Base-by-base conservation (phyloP, 768 basidiomycete genomes). In the Trichaptum fuscoviolaceum region DNA sequence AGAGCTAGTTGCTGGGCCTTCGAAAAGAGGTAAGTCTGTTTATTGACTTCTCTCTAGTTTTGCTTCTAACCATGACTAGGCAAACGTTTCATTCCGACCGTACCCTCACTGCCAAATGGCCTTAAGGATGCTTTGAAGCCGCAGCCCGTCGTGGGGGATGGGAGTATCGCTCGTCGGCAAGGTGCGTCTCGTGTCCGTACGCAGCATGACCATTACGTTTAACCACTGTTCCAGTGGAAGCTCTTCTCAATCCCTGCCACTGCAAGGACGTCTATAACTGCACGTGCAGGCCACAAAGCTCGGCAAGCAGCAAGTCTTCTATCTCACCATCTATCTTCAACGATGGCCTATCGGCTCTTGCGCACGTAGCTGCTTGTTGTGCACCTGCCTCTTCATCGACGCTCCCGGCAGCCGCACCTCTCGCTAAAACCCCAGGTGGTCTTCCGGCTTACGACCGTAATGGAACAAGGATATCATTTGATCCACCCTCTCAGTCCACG, bases 41-140 rank as follows among this genome's bases (percentile, higher is more conserved):
- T 61, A 27, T 25, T 15, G n/a, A 20, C 0, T 26, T 23, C 42
- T 52, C 5, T 23, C 7, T 61, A 9, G 2, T 20, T 35, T 26
- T 57, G n/a, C 6, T 63, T 25, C n/a, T 72, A 84, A 83, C 76
- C 77, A 83, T 85, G 70, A 57, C 73, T 70, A 90, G 90, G 85
- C 27, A 83, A 81, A 70, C 81, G 90, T 69, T 91, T 85, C 73
- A 86, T 90, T 70, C 90, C 89, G 8, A 87, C 89, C 34, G 79
- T 82, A 2, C 91, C 91, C 15, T 83, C 90, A 1, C 75, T 92
- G 52, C 91, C 91, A 10, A 91, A 92, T 69, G 91, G 91, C 36
- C 78, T 92, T 30, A 84, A 82, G 66, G 90, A 90, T 75, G 81
- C 81, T 18, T 20, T 27, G 60, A 27, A 24, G n/a, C 26, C 24